Percentiles rank a stretch among this genome's conserved stretches.
Evolutionary conservation across 2,329 filamentous ascomycete genomes (phyloP).

Genomic region (Penicillium decumbens): DNA sequence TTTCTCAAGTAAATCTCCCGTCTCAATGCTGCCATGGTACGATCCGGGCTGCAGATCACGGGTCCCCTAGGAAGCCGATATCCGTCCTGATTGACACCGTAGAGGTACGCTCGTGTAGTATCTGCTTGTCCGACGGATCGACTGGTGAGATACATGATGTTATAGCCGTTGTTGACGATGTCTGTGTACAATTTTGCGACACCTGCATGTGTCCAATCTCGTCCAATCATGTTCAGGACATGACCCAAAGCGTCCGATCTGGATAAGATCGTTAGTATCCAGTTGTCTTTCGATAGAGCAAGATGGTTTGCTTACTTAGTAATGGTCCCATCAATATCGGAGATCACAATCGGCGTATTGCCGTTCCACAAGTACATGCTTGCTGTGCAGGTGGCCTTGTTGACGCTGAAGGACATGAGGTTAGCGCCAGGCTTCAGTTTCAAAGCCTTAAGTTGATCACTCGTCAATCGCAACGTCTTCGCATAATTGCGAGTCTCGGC

Average conservation of each 20-base stretch:
- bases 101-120: slow-evolving; percentile 80
- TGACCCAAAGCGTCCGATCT: slow-evolving; percentile 85
- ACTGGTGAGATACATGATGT: slow-evolving; percentile 96
- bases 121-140: slow-evolving; percentile 92
- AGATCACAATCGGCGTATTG: slow-evolving; percentile 91
- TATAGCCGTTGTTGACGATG: slow-evolving; percentile 92
- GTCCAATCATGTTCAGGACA: slow-evolving; percentile 90
- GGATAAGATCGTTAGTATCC: slow-evolving; percentile 15
- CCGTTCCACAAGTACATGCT: slow-evolving; percentile 93
- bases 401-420: slow-evolving; percentile 92
- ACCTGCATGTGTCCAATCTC: slow-evolving; percentile 95
- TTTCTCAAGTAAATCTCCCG: slow-evolving; percentile 93
- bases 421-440: slow-evolving; percentile 82
- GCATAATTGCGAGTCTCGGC: slow-evolving; percentile 84
- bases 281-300: neutral
- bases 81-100: slow-evolving; percentile 81
- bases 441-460: slow-evolving; percentile 85
- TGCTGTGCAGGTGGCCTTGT: slow-evolving; percentile 84
- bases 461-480: slow-evolving; percentile 91
- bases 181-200: slow-evolving; percentile 97
- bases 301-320: slow-evolving; percentile 60
- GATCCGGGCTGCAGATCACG: slow-evolving; percentile 89
- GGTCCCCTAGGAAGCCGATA: slow-evolving; percentile 83
- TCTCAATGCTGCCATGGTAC: slow-evolving; percentile 86
- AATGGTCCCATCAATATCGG: slow-evolving; percentile 97